phyloP scores from a whole-genome alignment of 139 green algal species.

The Asterochloris sp. region DNA sequence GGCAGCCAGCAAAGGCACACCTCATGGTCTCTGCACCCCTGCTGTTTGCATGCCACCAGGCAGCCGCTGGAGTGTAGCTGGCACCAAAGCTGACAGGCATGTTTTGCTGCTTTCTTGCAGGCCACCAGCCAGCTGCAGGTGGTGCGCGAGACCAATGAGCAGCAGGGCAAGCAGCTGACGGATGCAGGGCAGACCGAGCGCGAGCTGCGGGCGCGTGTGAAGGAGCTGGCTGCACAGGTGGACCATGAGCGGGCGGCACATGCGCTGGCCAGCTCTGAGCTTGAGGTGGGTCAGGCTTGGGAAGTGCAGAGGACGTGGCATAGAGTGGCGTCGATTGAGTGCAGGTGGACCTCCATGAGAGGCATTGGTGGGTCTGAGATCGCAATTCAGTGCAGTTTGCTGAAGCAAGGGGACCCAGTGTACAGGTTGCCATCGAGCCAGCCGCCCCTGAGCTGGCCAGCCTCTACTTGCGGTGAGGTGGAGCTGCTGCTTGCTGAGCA shows the following conservation, averaged over 20 bases:
- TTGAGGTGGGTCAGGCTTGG: slow-evolving; percentile 16
- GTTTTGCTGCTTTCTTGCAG: background rate
- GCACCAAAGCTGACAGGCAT: background rate
- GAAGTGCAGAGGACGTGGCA: background rate
- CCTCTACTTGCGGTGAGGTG: too few species aligned
- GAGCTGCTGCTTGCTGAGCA: too few species aligned
- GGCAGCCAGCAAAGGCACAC: too few species aligned
- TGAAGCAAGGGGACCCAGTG: too few species aligned
- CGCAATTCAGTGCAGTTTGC: background rate
- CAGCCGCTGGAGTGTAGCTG: background rate
- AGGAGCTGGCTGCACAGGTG: slow-evolving; percentile 18
- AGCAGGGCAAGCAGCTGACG: slow-evolving; percentile 29
- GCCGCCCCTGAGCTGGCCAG: background rate
- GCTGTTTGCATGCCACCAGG: background rate
- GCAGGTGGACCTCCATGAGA: background rate
- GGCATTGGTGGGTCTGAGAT: background rate
- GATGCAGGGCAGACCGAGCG: slow-evolving; percentile 14
- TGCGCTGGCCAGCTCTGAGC: slow-evolving; percentile 19
- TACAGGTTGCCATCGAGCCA: background rate
- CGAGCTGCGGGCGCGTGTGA: slow-evolving; percentile 7
- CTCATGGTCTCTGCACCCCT: background rate
- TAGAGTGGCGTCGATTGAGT: too few species aligned
- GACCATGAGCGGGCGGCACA: slow-evolving; percentile 21
- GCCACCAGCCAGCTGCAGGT: slow-evolving; percentile 20
- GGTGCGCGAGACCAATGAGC: slow-evolving; percentile 44